These are phyloP conservation scores for Dillenia suffruticosa DNA, from an alignment of 164 flowering plant genomes.

Conservation along the genomic window DNA sequence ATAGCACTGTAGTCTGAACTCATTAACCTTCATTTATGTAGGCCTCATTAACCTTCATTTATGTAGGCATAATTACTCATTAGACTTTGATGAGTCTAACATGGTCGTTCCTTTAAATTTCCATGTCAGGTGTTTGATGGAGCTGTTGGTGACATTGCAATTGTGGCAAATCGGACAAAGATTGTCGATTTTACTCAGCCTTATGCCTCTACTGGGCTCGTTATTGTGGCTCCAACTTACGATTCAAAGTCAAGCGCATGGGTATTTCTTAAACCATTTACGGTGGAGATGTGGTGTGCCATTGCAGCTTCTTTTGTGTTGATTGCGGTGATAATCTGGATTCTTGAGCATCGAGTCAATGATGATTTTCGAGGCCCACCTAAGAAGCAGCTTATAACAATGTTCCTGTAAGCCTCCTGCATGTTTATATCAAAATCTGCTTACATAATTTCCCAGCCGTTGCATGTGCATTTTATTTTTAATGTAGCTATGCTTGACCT, in stretches of 20 bases:
- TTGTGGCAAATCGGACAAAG: constrained; percentile 61
- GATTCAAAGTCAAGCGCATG: constrained; percentile 53
- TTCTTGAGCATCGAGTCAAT: constrained; percentile 79
- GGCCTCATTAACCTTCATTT: background rate
- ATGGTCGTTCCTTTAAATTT: constrained; percentile 2
- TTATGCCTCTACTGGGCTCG: constrained; percentile 60
- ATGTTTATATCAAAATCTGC: background rate
- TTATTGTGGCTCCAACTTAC: constrained; percentile 54
- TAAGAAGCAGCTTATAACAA: constrained; percentile 56
- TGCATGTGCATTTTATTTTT: no score
- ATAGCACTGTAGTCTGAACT: background rate
- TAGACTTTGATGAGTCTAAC: background rate
- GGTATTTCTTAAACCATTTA: constrained; percentile 80
- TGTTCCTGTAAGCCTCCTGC: constrained; percentile 43
- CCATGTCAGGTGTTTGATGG: constrained; percentile 59
- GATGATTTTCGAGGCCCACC: constrained; percentile 79
- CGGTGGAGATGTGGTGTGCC: constrained; percentile 63
- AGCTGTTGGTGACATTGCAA: constrained; percentile 79
- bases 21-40: background rate
- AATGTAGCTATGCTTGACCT: no score
- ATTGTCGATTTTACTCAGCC: constrained; percentile 86
- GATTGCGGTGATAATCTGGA: constrained; percentile 70
- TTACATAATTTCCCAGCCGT: background rate
- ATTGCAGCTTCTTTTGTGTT: constrained; percentile 62
- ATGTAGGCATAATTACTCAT: background rate